These are phyloP conservation scores for Pelargonium fulgidum DNA, from an alignment of 441 rosid species.

Conservation along the genomic window DNA sequence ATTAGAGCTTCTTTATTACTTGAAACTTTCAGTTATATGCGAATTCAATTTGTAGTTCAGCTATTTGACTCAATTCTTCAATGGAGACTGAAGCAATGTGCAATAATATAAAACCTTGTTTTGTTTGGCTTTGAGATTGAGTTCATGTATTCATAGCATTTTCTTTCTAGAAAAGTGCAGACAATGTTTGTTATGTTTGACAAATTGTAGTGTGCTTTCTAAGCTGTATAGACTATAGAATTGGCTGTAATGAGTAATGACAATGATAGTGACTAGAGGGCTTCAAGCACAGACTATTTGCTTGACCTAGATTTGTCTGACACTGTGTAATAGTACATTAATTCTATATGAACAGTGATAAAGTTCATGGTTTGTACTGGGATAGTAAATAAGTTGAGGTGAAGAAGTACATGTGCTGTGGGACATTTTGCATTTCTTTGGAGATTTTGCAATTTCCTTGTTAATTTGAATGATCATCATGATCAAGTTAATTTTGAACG, in stretches of 20 bases:
- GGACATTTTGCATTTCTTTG: not conserved
- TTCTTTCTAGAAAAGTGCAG: not conserved
- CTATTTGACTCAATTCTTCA: not conserved
- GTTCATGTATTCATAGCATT: not conserved
- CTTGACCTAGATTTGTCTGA: too few species aligned
- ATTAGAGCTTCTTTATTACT: not conserved
- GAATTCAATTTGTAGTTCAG: conserved; percentile 1
- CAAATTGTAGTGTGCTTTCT: not conserved
- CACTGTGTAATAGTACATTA: too few species aligned
- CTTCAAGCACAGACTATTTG: too few species aligned
- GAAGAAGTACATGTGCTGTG: too few species aligned
- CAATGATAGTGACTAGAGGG: too few species aligned
- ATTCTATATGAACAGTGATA: too few species aligned
- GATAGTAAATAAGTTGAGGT: too few species aligned
- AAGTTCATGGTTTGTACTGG: too few species aligned
- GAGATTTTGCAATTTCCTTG: not conserved
- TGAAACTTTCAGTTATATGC: not conserved
- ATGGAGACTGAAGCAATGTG: not conserved
- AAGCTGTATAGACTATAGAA: too few species aligned
- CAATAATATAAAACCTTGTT: not conserved
- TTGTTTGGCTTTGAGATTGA: not conserved
- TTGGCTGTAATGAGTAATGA: too few species aligned
- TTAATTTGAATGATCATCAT: not conserved
- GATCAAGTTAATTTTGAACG: not conserved
- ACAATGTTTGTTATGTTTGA: not conserved